A percentile compares a stretch with the other conserved stretches of the same genome.
These are phyloP conservation scores for Fusarium udum DNA, from an alignment of 2,329 filamentous ascomycete species.

Conservation along the genomic window DNA sequence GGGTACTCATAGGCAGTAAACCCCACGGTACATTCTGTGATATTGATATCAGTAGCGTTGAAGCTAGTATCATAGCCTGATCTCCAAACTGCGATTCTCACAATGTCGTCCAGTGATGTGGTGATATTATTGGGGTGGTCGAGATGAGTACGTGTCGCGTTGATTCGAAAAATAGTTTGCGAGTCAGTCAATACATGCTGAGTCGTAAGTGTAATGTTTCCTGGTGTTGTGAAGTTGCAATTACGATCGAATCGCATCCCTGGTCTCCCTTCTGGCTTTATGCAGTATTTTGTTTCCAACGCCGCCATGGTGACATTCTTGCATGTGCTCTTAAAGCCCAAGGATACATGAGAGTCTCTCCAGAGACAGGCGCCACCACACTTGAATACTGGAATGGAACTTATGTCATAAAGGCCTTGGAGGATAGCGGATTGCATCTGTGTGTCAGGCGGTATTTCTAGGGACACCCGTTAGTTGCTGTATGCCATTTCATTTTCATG, in stretches of 20 bases:
- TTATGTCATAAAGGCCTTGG: background rate
- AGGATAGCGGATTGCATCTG: background rate
- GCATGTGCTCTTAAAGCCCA: background rate
- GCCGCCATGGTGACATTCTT: background rate
- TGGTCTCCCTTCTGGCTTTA: background rate
- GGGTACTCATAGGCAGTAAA: background rate
- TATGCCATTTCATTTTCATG: accelerated
- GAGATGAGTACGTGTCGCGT: background rate
- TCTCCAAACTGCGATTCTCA: background rate
- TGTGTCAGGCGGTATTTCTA: background rate
- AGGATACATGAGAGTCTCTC: background rate
- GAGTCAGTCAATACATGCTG: background rate
- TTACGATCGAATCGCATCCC: background rate
- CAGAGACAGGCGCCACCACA: background rate
- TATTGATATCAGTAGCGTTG: background rate
- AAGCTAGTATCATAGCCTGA: background rate
- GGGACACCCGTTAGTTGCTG: background rate
- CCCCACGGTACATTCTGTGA: background rate
- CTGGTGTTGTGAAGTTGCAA: background rate
- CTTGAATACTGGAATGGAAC: background rate
- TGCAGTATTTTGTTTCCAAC: background rate
- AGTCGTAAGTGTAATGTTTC: background rate
- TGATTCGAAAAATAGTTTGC: background rate
- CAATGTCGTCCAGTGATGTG: background rate
- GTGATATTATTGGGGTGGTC: background rate